A percentile compares a stretch with the other conserved stretches of the same genome.
Evolutionary conservation across 768 basidiomycete genomes (phyloP).

Genomic region (Hortiboletus flavorubellus): DNA sequence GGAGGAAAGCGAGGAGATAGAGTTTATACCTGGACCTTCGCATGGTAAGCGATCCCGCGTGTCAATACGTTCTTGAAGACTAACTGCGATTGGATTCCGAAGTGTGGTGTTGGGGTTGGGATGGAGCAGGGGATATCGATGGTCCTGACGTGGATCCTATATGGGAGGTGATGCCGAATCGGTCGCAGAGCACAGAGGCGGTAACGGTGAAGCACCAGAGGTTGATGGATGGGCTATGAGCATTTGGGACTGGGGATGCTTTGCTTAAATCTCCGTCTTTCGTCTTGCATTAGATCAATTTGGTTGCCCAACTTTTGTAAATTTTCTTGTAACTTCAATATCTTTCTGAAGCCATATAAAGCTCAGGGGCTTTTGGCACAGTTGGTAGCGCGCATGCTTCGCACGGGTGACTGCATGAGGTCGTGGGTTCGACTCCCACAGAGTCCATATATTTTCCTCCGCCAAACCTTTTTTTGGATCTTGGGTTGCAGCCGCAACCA

Average conservation of each 20-base stretch:
- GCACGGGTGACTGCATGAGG: conserved; percentile 29
- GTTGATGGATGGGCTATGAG: conserved; percentile 25
- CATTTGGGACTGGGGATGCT: background rate
- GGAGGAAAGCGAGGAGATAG: conserved; percentile 77
- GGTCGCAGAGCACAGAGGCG: conserved; percentile 51
- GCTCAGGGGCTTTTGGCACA: conserved; percentile 49
- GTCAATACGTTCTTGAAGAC: background rate
- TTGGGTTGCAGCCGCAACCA: background rate
- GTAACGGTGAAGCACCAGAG: conserved; percentile 74
- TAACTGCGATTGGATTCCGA: conserved; percentile 7
- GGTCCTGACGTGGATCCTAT: conserved; percentile 98
- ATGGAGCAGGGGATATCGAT: conserved; percentile 96
- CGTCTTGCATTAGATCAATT: background rate
- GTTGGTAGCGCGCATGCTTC: conserved; percentile 37
- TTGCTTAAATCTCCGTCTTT: conserved; percentile 16
- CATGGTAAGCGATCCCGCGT: conserved; percentile 52
- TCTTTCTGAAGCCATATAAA: background rate
- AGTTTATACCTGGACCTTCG: conserved; percentile 78
- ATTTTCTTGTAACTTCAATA: background rate
- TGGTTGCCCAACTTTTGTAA: background rate
- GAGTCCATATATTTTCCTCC: conserved; percentile 16
- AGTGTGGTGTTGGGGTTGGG: conserved; percentile 99
- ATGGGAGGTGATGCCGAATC: conserved; percentile 84
- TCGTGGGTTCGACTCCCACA: conserved; percentile 38
- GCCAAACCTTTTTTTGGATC: too few species aligned